Percentiles rank a stretch among this genome's conserved stretches.
These are phyloP conservation scores for Penicillium cinerascens DNA, from an alignment of 495 filamentous ascomycete species.

Conservation along the genomic window DNA sequence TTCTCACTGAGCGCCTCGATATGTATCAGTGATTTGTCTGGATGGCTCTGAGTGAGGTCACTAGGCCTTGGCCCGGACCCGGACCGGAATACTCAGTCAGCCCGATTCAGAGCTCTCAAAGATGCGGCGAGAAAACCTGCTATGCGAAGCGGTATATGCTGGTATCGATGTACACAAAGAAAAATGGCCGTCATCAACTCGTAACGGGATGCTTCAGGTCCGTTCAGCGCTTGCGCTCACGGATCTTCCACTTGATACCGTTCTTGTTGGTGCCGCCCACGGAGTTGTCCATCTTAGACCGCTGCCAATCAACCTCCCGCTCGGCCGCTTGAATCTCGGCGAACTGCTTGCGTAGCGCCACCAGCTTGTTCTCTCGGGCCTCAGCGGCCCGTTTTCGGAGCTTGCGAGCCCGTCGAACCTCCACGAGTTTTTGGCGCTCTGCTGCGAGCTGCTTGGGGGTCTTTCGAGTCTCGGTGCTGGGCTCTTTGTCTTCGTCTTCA, in stretches of 20 bases:
- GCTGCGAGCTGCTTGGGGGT: conserved; percentile 39
- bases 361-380: conserved; percentile 53
- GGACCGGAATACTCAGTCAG: neutral
- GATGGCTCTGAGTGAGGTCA: neutral
- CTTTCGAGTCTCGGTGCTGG: conserved; percentile 28
- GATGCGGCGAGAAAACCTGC: neutral
- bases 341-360: conserved; percentile 64
- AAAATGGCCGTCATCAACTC: conserved; percentile 23
- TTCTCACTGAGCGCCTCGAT: neutral
- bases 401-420: conserved; percentile 43
- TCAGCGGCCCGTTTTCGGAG: conserved; percentile 48
- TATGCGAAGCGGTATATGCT: conserved; percentile 15
- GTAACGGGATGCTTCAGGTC: conserved; percentile 3
- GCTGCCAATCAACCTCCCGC: conserved; percentile 70
- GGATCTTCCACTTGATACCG: conserved; percentile 78
- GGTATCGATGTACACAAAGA: conserved; percentile 14
- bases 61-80: too few relatives aligned
- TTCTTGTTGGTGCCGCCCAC: conserved; percentile 76
- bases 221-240: conserved; percentile 72
- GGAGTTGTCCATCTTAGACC: conserved; percentile 76
- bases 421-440: conserved; percentile 38
- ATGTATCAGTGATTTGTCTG: neutral
- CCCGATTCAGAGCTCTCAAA: neutral
- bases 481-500: conserved; percentile 28
- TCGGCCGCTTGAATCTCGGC: conserved; percentile 68